Evolutionary conservation across 805 yeast species (phyloP), one percentile per base, ranked within the genome.

Genomic region (Cyberlindnera sargentensis): DNA sequence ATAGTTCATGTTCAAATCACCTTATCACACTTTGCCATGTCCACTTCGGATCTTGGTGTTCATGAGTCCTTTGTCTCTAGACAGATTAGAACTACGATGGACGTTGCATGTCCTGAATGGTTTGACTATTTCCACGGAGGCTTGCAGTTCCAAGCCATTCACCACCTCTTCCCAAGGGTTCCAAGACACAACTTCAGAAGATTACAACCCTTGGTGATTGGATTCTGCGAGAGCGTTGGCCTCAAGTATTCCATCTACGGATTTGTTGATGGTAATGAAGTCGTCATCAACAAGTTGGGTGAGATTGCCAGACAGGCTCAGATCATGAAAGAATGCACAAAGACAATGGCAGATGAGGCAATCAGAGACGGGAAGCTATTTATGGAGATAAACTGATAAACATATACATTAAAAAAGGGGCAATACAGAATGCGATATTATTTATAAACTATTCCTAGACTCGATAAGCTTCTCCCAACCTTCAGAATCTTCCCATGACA

Each of bases 1-100:
- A 73, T 90, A 33, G 91, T 88, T n/a, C 96, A 88, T 62, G 95
- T 88, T 30, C 96, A 89, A 61, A 88, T 88, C 63, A 86, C 95
- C 0, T 70, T 88, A 36, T 81, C 90, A 10, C 96, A 88, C 61
- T 88, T 88, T 67, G 95, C 95, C 32, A 89, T 88, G 95, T 84
- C 95, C 1, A 89, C 96, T 0, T 73, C 93, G 5, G 95, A 88
- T 57, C 66, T 88, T 15, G 96, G 96, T 1, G 74, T 78, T 7
- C 73, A 82, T 36, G 96, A 88, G 61, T 73, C 88, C 6, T 88
- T 88, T 57, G 76, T 82, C 0, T 80, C 84, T 47, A 73, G 93
- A 50, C 96, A 88, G 64, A 58, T 88, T 3, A 72, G 96, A 53
- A 89, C 96, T 2, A 88, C 96, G 3, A 89, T 88, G 96, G 96